phyloP scores from a whole-genome alignment of 345 rosid species.

The Lepidium aucheri region DNA sequence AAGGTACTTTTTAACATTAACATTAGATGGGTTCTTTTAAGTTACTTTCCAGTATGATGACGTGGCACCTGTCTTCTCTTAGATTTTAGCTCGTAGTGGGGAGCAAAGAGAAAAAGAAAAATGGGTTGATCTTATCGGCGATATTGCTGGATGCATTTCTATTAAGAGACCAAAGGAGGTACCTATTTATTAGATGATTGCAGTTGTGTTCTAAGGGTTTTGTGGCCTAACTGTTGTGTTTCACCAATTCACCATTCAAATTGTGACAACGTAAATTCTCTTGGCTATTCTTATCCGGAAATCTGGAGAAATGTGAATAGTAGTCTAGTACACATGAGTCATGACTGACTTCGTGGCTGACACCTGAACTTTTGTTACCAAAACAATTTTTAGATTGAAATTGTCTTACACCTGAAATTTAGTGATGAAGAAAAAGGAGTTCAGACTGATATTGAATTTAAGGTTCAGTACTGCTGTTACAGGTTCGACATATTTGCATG shows the following conservation, averaged over 20 bases:
- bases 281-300: neutral
- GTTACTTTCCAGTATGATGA: neutral
- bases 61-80: slow-evolving; percentile 13
- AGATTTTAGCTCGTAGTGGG: slow-evolving; percentile 88
- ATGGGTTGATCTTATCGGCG: slow-evolving; percentile 89
- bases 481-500: slow-evolving; percentile 71
- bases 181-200: neutral
- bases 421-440: neutral
- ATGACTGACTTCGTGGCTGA: neutral
- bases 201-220: neutral
- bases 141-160: slow-evolving; percentile 75
- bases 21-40: neutral
- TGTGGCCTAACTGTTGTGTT: neutral
- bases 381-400: neutral
- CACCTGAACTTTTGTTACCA: neutral
- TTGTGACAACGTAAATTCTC: neutral
- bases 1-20: slow-evolving; percentile 47
- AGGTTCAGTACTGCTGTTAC: slow-evolving; percentile 21
- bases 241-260: slow-evolving; percentile 7
- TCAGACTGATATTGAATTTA: slow-evolving; percentile 3
- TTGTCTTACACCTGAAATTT: neutral
- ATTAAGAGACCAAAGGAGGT: slow-evolving; percentile 99
- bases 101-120: slow-evolving; percentile 84
- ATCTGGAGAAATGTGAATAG: neutral
- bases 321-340: neutral